Evolutionary conservation across 257 asterid genomes (phyloP).

Genomic region (Marsdenia floribunda): DNA sequence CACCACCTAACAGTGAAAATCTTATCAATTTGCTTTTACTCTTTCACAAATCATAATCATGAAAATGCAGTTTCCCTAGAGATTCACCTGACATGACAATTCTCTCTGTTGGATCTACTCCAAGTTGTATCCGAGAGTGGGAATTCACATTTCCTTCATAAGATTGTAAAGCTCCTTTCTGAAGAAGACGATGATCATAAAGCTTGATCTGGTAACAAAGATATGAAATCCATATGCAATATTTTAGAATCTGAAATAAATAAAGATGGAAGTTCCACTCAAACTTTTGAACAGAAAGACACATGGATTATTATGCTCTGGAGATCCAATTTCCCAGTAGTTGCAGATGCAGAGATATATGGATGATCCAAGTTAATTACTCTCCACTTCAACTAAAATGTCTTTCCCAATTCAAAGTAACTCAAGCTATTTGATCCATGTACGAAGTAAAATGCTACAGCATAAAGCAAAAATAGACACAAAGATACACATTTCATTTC

Average conservation of each 20-base stretch:
- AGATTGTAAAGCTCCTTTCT: conserved; percentile 71
- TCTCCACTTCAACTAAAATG: not conserved
- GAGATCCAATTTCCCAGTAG: not conserved
- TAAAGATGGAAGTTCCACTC: not conserved
- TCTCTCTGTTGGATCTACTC: conserved; percentile 81
- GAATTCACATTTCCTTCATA: conserved; percentile 76
- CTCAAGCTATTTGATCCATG: not conserved
- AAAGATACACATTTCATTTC: not conserved
- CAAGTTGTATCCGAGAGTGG: conserved; percentile 74
- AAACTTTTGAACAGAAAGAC: not conserved
- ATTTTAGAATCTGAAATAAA: not conserved
- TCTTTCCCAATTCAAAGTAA: not conserved
- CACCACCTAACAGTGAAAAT: conserved; percentile 57
- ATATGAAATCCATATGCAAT: not conserved
- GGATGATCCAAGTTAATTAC: not conserved
- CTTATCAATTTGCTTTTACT: not conserved
- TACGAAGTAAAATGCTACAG: not conserved
- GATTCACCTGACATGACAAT: conserved; percentile 62
- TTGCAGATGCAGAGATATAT: not conserved
- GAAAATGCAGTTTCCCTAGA: not conserved
- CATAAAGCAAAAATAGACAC: not conserved
- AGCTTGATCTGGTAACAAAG: conserved; percentile 56
- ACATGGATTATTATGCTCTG: not conserved
- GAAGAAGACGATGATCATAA: conserved; percentile 69
- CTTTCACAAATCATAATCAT: not conserved